Evolutionary conservation across 805 yeast species (phyloP), one percentile per base, ranked within the genome.

Genomic region (Metschnikowia lunata): DNA sequence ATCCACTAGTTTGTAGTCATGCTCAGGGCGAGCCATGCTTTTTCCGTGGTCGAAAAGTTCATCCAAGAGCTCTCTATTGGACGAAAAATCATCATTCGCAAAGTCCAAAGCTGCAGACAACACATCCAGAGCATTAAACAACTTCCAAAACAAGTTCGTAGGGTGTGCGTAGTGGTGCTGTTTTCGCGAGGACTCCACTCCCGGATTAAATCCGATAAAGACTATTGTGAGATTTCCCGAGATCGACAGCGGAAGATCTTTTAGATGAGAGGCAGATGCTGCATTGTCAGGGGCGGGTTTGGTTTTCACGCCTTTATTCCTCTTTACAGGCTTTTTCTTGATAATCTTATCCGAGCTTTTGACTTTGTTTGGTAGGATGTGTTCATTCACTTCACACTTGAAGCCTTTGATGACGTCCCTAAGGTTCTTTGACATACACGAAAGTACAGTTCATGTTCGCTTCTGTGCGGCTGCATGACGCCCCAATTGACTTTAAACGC

Each of bases 141-240:
- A 60, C 46, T 74, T 78, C 90, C 90, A 85, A 57, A 85, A 85
- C 30, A 72, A 57, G 54, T 85, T 85, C 10, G 85, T 71, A 14
- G 65, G 76, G 56, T 85, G 90, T 0, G 91, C 91, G 58, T 81
- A 85, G 55, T 83, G 79, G 56, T 84, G 90, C 30, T 85, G 88
- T 8, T 64, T 59, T 14, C 62, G 52, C 0, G 87, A 76, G 1
- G 89, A 82, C 53, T 71, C 72, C 4, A 79, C 60, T 2, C 90
- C 86, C 0, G 93, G 93, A 54, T 85, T 85, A 65, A 72, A 83
- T 1, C 93, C 93, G 3, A 84, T 70, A 52, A 85, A 84, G 4
- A 85, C 69, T 1, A 83, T 40, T 12, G 54, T 46, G 34, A 66
- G 53, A 37, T 57, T 40, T 2, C 45, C 40, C 13, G 50, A 38